Percentiles rank a stretch among this genome's conserved stretches.
Conservation (phyloP, 352 stramenopile species). For the Peronospora farinosa region DNA sequence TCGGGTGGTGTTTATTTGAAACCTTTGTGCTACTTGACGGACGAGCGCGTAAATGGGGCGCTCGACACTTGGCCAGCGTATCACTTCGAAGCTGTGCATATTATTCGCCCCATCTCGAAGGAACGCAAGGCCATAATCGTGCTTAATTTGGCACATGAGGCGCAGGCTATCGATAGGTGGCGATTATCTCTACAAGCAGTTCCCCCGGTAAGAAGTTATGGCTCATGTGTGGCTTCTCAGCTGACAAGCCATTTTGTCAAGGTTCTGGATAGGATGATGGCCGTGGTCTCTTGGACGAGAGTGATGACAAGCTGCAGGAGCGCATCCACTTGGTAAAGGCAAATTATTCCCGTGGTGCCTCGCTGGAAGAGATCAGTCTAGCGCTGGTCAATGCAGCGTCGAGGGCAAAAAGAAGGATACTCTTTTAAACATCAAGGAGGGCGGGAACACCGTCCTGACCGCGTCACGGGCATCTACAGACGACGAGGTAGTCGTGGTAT, state of each 20-base stretch:
- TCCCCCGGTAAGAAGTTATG: constrained; percentile 56
- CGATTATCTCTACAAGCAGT: constrained; percentile 65
- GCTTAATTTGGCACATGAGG: constrained; percentile 96
- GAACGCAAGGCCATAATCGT: constrained; percentile 85
- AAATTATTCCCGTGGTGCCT: constrained; percentile 82
- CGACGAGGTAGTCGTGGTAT: constrained; percentile 92
- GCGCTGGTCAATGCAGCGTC: constrained; percentile 24
- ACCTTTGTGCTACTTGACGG: constrained; percentile 48
- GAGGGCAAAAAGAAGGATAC: constrained; percentile 7
- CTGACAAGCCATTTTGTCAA: constrained; percentile 93
- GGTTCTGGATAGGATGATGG: constrained; percentile 73
- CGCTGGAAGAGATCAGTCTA: constrained; percentile 80
- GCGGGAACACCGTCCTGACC: constrained; percentile 47
- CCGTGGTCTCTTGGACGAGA: constrained; percentile 16
- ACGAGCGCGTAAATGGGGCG: constrained; percentile 39
- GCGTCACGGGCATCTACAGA: constrained; percentile 36
- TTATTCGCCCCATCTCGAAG: constrained; percentile 63
- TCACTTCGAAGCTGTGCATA: constrained; percentile 88
- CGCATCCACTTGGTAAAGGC: constrained; percentile 92
- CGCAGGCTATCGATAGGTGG: constrained; percentile 88
- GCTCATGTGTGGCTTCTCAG: constrained; percentile 93
- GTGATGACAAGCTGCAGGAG: constrained; percentile 23
- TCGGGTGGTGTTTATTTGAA: too few species aligned
- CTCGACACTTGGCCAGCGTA: constrained; percentile 88
- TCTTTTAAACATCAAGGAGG: constrained; percentile 48